These are phyloP conservation scores for Penicillium sp. DNA, from an alignment of 2,329 filamentous ascomycete genomes.

Conservation along the genomic window DNA sequence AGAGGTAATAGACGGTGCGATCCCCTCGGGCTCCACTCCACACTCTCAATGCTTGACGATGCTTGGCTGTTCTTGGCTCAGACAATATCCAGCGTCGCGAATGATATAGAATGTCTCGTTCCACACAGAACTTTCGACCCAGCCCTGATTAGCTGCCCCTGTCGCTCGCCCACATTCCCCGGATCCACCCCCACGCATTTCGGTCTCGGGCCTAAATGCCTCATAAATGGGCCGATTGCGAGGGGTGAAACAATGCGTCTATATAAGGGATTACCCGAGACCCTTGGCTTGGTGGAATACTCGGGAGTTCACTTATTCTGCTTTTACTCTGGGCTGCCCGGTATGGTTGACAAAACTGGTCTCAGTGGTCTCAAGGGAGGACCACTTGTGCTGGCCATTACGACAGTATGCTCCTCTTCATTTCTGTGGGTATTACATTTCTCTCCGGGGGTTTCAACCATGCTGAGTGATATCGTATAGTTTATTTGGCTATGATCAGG, in stretches of 20 bases:
- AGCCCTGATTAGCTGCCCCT: background rate
- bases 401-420: conserved; percentile 25
- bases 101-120: background rate
- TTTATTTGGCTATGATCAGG: conserved; percentile 42
- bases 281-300: too few species aligned
- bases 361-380: conserved; percentile 21
- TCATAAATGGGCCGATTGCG: conserved; percentile 3
- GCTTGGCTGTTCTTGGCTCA: conserved; percentile 1
- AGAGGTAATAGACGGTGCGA: conserved; percentile 7
- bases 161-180: conserved; percentile 15
- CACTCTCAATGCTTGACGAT: conserved; percentile 1
- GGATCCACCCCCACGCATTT: conserved; percentile 20
- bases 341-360: conserved; percentile 20
- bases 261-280: background rate
- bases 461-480: background rate
- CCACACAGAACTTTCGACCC: background rate
- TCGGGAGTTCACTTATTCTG: background rate
- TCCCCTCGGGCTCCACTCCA: conserved; percentile 14
- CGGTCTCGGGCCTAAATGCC: conserved; percentile 10
- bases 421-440: conserved; percentile 45
- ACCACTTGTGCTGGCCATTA: conserved; percentile 28
- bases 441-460: too few species aligned
- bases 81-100: too few species aligned
- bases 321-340: background rate
- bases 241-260: background rate